Base-by-base conservation (phyloP, 306 rosid genomes). In the Pueraria montana region DNA sequence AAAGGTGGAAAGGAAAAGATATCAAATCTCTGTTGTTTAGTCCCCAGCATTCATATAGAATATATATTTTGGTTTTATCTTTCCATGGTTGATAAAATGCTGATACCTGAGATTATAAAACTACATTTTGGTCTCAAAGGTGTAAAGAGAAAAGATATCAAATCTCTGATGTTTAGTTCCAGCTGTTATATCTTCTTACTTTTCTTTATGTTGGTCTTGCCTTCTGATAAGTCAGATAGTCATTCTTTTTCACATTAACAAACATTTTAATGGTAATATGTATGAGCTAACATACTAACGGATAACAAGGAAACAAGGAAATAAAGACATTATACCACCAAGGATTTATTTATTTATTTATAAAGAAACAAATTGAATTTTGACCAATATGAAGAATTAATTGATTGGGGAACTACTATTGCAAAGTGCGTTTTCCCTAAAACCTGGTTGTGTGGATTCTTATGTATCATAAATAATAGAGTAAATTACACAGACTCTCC, bases 71-170 rank as follows among this genome's bases (percentile, higher is more conserved):
- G 5, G 5, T 50, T 68, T 74, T 74, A 20, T 48, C 32, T 50
- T n/a, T 40, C 53, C 36, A 6, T 62, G 6, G 10, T 36, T 63
- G 79, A 26, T 82, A 23, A 49, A 81, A 36, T 64, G 55, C 43
- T 21, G 66, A 62, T 63, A 34, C 40, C 40, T 34, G 40, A 34
- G 5, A 34, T 34, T 34, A 34, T 34, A 9, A 34, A 20, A 38
- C 36, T 50, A 9, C 48, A 34, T 72, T 73, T 48, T 49, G 73
- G 30, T 61, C 53, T 63, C 67, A 8, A 72, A 72, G 64, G 3
- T 72, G 63, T 14, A 59, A 69, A 79, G 61, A 55, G 34, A 55
- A 32, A 80, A n/a, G 5, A 43, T 42, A 56, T 42, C 34, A 80
- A 56, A 69, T 59, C 64, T 80, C 26, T 27, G 40, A 14, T n/a